phyloP scores from a whole-genome alignment of 148 eudicot species.

The Mesembryanthemum crystallinum region DNA sequence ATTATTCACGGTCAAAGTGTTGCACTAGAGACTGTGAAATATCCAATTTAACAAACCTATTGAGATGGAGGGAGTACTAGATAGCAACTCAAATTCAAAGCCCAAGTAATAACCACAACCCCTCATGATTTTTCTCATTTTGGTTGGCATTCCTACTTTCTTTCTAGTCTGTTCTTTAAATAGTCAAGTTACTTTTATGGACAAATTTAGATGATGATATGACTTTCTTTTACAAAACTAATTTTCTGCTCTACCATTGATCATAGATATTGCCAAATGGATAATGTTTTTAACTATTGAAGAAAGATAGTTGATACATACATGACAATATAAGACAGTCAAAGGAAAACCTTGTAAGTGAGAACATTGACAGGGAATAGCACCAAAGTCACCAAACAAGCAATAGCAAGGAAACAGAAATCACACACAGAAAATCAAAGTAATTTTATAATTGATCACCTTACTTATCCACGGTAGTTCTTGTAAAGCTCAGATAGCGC shows the following conservation, averaged over 20 bases:
- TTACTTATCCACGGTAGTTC: slow-evolving; percentile 39
- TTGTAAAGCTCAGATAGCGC: slow-evolving; percentile 70
- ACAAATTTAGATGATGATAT: too few relatives aligned
- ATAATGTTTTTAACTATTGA: not conserved
- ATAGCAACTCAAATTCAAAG: not conserved
- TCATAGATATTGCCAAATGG: not conserved
- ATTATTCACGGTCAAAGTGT: too few relatives aligned
- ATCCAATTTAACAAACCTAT: too few relatives aligned
- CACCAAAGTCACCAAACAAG: not conserved
- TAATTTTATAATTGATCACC: not conserved
- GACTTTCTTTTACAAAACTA: too few relatives aligned
- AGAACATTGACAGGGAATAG: not conserved
- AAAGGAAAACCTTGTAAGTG: not conserved
- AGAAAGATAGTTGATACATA: not conserved
- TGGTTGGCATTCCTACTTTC: too few relatives aligned
- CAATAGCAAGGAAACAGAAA: not conserved
- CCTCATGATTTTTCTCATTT: too few relatives aligned
- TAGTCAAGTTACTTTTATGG: too few relatives aligned
- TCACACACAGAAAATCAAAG: not conserved
- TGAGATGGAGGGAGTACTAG: too few relatives aligned
- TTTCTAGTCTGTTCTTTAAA: too few relatives aligned
- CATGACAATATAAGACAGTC: not conserved
- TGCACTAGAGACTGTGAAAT: too few relatives aligned
- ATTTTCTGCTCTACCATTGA: not conserved
- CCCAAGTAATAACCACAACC: too few relatives aligned